Evolutionary conservation across 2,329 filamentous ascomycete species (phyloP), one percentile per base, ranked within the genome.

Genomic region (Fusarium nelsonii): DNA sequence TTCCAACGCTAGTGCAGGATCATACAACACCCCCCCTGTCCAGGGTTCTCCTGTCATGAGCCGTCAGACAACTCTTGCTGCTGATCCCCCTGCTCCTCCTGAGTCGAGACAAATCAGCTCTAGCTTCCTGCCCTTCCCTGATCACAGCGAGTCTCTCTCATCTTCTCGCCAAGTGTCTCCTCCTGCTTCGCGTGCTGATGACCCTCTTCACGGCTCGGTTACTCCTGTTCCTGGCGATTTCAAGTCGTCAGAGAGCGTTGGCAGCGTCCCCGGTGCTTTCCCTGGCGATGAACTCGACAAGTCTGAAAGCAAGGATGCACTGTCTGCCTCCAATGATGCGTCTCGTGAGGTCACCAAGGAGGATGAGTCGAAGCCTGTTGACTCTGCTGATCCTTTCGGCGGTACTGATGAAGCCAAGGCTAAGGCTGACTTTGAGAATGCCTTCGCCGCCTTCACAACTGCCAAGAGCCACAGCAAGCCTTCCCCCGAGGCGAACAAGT

Each of bases 361-460:
- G 44, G 58, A 66, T 39, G 62, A 71, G 23, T 55, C 69, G 37
- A 72, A 72, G 49, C 60, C 67, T 52, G 44, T 73, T n/a, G 70
- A 68, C 30, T 43, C 70, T 43, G 69, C 75, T 34, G 86, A 88
- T 70, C 83, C 87, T 8, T 90, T 90, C 61, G 80, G 79, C 8
- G 81, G 81, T 30, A 78, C 85, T 63, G 84, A 87, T 57, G 81
- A 87, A 59, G 83, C 83, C 55, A 89, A 88, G 78, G 87, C 89
- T 40, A 93, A 93, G 81, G 90, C 92, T 50, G 93, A 96, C 73
- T 96, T 97, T 71, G 93, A 97, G 75, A 90, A 90, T 64, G 93
- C 93, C 3, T 97, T 97, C 82, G 92, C 91, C 43, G 90, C 90
- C 58, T 95, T 96, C 73, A 84, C 84, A 54, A 84, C 81, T 48